These are phyloP conservation scores for Eucalyptus urophylla DNA, from an alignment of 345 rosid genomes.

Conservation along the genomic window DNA sequence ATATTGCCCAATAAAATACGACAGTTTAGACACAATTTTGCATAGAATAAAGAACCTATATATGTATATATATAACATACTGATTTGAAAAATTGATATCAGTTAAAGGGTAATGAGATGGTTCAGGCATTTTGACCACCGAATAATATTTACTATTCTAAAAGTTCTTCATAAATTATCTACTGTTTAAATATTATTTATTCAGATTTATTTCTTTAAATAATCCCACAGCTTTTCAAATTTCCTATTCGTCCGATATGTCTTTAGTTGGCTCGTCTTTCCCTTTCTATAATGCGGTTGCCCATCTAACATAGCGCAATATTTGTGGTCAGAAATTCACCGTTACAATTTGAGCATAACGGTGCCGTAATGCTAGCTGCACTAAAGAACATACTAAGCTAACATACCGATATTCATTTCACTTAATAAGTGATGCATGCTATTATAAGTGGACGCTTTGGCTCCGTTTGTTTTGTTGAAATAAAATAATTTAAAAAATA, in stretches of 20 bases:
- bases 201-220: neutral
- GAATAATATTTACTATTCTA: neutral
- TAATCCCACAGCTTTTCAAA: neutral
- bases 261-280: neutral
- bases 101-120: neutral
- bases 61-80: neutral
- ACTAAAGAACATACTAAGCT: neutral
- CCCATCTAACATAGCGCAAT: neutral
- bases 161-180: neutral
- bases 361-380: neutral
- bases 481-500: neutral
- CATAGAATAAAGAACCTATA: neutral
- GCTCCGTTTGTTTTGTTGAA: accelerated
- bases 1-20: neutral
- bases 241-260: neutral
- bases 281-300: neutral
- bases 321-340: neutral
- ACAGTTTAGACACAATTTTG: neutral
- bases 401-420: neutral
- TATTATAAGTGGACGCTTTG: neutral
- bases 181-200: neutral
- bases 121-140: neutral
- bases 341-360: neutral
- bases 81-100: neutral
- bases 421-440: neutral